Evolutionary conservation across 345 rosid genomes (phyloP).

Genomic region (Pistacia vera): DNA sequence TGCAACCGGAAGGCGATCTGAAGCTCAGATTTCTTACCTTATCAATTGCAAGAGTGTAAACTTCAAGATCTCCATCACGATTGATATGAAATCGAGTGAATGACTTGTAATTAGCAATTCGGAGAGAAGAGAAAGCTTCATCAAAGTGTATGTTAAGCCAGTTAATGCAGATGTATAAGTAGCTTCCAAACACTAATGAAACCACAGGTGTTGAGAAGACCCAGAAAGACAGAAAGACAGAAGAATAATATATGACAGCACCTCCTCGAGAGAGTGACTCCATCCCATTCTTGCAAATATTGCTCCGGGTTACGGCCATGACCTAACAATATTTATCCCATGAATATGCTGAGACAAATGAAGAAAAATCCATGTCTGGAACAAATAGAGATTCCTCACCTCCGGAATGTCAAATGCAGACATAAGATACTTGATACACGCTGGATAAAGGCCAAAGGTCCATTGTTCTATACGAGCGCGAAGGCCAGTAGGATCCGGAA

Average conservation of each 20-base stretch:
- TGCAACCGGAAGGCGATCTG: conserved; percentile 10
- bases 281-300: conserved; percentile 84
- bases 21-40: conserved; percentile 53
- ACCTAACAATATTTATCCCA: conserved; percentile 51
- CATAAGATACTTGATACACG: conserved; percentile 98
- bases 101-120: conserved; percentile 98
- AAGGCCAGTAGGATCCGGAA: conserved; percentile 99
- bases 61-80: conserved; percentile 75
- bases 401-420: conserved; percentile 98
- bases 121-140: conserved; percentile 97
- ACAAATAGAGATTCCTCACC: conserved; percentile 44
- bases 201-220: conserved; percentile 97
- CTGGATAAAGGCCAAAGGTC: conserved; percentile 98
- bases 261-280: conserved; percentile 79
- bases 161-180: conserved; percentile 93
- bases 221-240: conserved; percentile 98
- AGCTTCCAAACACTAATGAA: conserved; percentile 93
- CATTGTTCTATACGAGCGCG: conserved; percentile 95
- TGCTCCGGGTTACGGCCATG: conserved; percentile 92
- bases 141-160: conserved; percentile 98
- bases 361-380: not conserved
- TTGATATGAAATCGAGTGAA: conserved; percentile 87
- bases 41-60: conserved; percentile 93
- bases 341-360: conserved; percentile 14
- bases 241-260: conserved; percentile 85